Conservation (phyloP, 495 filamentous ascomycete genomes). For the Penicillium flavigenum region DNA sequence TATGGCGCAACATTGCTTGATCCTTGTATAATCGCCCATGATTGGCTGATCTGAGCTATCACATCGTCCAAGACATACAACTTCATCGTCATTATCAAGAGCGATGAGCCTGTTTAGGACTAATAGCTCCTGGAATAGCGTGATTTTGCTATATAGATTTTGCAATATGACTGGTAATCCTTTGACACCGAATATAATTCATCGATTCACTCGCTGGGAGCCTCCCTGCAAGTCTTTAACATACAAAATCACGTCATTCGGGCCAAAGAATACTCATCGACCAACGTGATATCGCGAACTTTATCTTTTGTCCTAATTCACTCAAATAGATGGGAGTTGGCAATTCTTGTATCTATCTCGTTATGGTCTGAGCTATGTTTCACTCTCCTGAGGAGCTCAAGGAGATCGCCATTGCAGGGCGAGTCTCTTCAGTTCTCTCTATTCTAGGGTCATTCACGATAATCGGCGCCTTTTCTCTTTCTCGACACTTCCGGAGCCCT, state of each 20-base stretch:
- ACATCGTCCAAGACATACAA: not conserved
- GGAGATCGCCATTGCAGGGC: slow-evolving; percentile 35
- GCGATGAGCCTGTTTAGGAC: not conserved
- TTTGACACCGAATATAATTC: not conserved
- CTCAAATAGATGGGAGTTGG: not conserved
- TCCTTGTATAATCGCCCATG: too few relatives aligned
- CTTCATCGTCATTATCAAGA: not conserved
- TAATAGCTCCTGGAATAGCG: not conserved
- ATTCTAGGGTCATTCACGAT: slow-evolving; percentile 41
- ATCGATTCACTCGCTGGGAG: not conserved
- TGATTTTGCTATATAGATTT: not conserved
- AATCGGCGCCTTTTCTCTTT: slow-evolving; percentile 38
- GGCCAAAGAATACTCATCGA: slow-evolving; percentile 16
- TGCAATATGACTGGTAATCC: not conserved
- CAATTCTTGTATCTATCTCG: not conserved
- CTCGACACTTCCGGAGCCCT: slow-evolving; percentile 45
- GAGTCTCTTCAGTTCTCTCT: slow-evolving; percentile 40
- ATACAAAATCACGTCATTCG: slow-evolving; percentile 22
- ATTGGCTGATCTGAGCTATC: slow-evolving; percentile 2
- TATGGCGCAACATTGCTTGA: not conserved
- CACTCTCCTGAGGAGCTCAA: slow-evolving; percentile 34
- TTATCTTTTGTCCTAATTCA: not conserved
- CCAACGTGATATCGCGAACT: slow-evolving; percentile 4
- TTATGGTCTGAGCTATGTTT: slow-evolving; percentile 21
- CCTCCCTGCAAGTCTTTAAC: not conserved